Evolutionary conservation across 148 eudicot genomes (phyloP), one percentile per base, ranked within the genome.

Genomic region (Vaccinium darrowii): DNA sequence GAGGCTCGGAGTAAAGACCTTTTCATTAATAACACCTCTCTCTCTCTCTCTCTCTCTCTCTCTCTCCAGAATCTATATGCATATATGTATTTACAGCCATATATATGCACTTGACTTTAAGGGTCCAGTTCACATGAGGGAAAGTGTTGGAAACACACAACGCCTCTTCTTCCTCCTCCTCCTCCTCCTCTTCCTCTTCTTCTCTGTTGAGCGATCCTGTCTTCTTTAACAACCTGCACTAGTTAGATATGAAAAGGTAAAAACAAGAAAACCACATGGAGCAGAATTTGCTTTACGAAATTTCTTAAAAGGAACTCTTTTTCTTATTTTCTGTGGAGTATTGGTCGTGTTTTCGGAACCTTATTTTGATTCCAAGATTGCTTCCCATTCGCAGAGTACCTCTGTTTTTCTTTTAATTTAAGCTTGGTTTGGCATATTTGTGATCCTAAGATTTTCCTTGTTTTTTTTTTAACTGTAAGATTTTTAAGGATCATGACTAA

Each of bases 241-340:
- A 43, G n/a, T 15, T 60, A 39, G 81, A 76, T 23, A 84, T 84
- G 85, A 47, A 50, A 62, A 84, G 85, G 85, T 84, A 83, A 83
- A 83, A 12, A 83, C 30, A 73, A 76, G 18, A 73, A n/a, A 19
- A 54, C n/a, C 30, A 69, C 74, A 69, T 27, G 7, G 3, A 11
- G 39, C 11, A 21, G 80, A 50, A 50, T 51, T 50, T 47, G 79
- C 52, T 76, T 14, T 76, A 15, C n/a, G 8, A 50, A 67, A 67
- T 67, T 30, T n/a, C 8, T 9, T 10, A 67, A 67, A 67, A 25
- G 36, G 1, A 67, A 19, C 69, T 63, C 25, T 63, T 63, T 19
- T 71, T 10, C 9, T 39, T 2, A 21, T 23, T 10, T 7, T 19
- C 16, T 50, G 15, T 36, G 3, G 52, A 43, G 47, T 75, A 19